Percentiles rank a stretch among this genome's conserved stretches.
Conservation (phyloP, 257 asterid genomes). For the Solanum bukasovii region DNA sequence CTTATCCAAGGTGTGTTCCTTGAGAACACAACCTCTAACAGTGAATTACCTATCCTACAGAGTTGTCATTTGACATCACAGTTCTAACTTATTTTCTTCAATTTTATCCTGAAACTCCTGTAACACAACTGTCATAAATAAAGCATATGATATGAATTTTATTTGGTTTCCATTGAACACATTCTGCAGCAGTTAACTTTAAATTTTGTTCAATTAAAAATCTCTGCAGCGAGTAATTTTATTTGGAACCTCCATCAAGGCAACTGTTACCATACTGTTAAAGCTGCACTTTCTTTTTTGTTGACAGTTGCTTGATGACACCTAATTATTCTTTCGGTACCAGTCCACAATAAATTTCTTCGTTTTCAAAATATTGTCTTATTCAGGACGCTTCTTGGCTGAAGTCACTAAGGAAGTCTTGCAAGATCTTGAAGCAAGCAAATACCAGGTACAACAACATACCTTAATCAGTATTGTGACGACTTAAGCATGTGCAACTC, state of each 20-base stretch:
- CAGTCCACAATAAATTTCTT: neutral
- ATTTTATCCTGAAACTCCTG: neutral
- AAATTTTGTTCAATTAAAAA: neutral
- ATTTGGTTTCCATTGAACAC: neutral
- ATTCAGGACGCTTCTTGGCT: slow-evolving; percentile 80
- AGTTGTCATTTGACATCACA: neutral
- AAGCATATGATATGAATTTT: neutral
- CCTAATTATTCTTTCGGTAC: neutral
- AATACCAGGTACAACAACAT: slow-evolving; percentile 55
- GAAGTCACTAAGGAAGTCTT: slow-evolving; percentile 85
- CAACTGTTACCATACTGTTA: neutral
- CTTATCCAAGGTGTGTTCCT: slow-evolving; percentile 71
- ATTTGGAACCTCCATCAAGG: neutral
- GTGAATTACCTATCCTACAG: neutral
- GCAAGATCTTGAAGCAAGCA: slow-evolving; percentile 80
- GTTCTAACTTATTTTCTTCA: neutral
- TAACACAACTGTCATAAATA: neutral
- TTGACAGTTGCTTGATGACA: neutral
- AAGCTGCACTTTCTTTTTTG: neutral
- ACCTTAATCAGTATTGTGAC: neutral
- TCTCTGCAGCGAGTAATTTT: neutral
- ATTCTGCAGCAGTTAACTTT: neutral
- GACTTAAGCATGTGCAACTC: neutral
- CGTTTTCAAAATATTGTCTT: neutral
- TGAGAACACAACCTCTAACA: neutral